Evolutionary conservation across 108 stramenopile genomes (phyloP), one percentile per base, ranked within the genome.

Genomic region (Schizochytrium sp.): DNA sequence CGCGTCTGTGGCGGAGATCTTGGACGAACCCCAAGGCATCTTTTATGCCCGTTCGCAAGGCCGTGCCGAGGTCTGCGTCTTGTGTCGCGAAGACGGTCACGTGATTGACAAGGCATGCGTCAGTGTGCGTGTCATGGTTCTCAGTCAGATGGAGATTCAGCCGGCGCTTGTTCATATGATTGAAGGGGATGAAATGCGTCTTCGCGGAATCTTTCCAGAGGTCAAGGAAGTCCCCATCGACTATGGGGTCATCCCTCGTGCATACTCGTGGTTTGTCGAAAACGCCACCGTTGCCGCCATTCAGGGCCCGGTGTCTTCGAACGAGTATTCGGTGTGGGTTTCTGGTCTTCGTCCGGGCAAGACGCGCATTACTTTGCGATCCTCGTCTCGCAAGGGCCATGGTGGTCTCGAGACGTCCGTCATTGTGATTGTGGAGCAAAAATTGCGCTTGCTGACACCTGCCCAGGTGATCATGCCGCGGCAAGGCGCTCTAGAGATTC

Each of bases 11-110:
- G 34, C 41, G 12, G 48, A 83, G 51, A 53, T 83, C 48, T 25
- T 53, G 45, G 76, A 83, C 76, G 76, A 83, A 23, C 48, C 45
- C 18, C 45, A 23, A 0, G 76, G 76, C 6, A 8, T 53, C 23
- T 83, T 83, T 83, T 25, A 25, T 18, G 76, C 76, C 48, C 19
- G 28, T 6, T 12, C 48, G 3, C 48, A n/a, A 6, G 76, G 76
- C 4, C 44, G 48, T 12, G 45, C 76, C 3, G 28, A 53, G 76
- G 76, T 53, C 6, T 47, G 51, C n/a, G 76, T 53, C 14, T 8
- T 83, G 23, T 83, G 76, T 4, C 76, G 76, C 51, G 76, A 83
- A 34, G 76, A 83, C 23, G 76, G 76, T 45, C n/a, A 83, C n/a
- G 48, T 53, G 16, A 83, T 83, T 53, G 76, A 83, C 76, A 8